Evolutionary conservation across 2,329 filamentous ascomycete genomes (phyloP).

Genomic region (Cyphellophora europaea): DNA sequence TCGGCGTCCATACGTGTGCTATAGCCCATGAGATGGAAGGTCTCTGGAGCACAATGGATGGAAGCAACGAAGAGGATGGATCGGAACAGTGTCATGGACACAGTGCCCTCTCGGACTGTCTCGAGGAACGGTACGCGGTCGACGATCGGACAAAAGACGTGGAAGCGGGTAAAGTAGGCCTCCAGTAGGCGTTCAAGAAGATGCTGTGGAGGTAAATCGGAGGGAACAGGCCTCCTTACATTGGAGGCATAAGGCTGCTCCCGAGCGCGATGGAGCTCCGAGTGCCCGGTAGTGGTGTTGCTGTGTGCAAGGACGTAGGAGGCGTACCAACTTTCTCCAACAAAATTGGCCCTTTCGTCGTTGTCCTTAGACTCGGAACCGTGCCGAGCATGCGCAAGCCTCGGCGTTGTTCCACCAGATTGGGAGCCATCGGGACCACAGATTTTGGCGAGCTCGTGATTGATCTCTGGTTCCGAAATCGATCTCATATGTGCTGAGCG

Average conservation of each 20-base stretch:
- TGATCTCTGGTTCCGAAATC: background rate
- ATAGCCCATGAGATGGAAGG: constrained; percentile 37
- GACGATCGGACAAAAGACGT: constrained; percentile 46
- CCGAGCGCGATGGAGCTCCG: background rate
- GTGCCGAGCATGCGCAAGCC: background rate
- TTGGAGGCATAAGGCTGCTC: constrained; percentile 1
- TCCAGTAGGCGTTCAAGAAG: constrained; percentile 4
- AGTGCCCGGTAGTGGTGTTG: background rate
- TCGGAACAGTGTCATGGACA: constrained; percentile 43
- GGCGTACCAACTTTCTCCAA: constrained; percentile 5
- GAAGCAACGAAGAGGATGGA: constrained; percentile 47
- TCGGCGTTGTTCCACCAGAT: background rate
- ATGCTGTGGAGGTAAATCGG: constrained; percentile 4
- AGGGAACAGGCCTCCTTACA: background rate
- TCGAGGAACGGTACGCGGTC: constrained; percentile 36
- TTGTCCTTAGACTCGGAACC: background rate
- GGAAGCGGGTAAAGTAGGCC: constrained; percentile 49
- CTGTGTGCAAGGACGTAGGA: constrained; percentile 5
- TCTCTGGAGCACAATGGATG: constrained; percentile 41
- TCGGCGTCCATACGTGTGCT: constrained; percentile 41
- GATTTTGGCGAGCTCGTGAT: background rate
- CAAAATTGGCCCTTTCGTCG: background rate
- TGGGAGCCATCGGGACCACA: background rate
- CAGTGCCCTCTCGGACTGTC: constrained; percentile 28
- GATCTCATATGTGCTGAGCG: background rate